These are phyloP conservation scores for Aspergillus brasiliensis DNA, from an alignment of 2,329 filamentous ascomycete species.

Conservation along the genomic window DNA sequence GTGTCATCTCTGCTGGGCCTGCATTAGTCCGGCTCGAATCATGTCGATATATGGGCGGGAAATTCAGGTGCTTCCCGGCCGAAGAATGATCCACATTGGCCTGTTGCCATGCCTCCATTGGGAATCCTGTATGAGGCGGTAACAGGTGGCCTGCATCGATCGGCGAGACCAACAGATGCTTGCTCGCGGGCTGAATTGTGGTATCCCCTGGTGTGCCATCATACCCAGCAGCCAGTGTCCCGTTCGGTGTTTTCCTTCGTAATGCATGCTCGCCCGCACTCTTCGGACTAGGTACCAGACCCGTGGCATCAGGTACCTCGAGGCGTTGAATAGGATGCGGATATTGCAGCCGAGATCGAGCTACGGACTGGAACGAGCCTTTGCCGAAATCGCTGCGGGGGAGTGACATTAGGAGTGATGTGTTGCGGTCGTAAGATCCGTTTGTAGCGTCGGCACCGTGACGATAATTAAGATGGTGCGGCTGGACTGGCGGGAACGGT, in stretches of 20 bases:
- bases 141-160: slow-evolving; percentile 45
- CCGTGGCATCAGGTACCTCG: slow-evolving; percentile 30
- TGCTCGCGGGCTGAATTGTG: slow-evolving; percentile 71
- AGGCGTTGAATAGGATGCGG: slow-evolving; percentile 44
- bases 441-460: slow-evolving; percentile 32
- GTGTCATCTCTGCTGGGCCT: slow-evolving; percentile 32
- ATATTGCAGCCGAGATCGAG: slow-evolving; percentile 39
- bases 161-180: slow-evolving; percentile 77
- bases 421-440: slow-evolving; percentile 35
- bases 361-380: slow-evolving; percentile 29
- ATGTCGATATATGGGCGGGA: slow-evolving; percentile 43
- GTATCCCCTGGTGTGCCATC: slow-evolving; percentile 79
- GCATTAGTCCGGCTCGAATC: slow-evolving; percentile 32
- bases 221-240: slow-evolving; percentile 89
- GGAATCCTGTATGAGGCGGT: slow-evolving; percentile 33
- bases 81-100: slow-evolving; percentile 31
- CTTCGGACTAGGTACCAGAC: slow-evolving; percentile 26
- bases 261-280: slow-evolving; percentile 69
- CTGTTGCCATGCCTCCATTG: slow-evolving; percentile 37
- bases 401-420: slow-evolving; percentile 25
- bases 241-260: slow-evolving; percentile 88
- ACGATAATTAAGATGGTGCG: slow-evolving; percentile 40
- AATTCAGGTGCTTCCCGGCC: slow-evolving; percentile 37
- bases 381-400: slow-evolving; percentile 31
- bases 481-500: slow-evolving; percentile 46